These are phyloP conservation scores for Paecilomyces dactylethromorphus DNA, from an alignment of 2,329 filamentous ascomycete species.

Conservation along the genomic window DNA sequence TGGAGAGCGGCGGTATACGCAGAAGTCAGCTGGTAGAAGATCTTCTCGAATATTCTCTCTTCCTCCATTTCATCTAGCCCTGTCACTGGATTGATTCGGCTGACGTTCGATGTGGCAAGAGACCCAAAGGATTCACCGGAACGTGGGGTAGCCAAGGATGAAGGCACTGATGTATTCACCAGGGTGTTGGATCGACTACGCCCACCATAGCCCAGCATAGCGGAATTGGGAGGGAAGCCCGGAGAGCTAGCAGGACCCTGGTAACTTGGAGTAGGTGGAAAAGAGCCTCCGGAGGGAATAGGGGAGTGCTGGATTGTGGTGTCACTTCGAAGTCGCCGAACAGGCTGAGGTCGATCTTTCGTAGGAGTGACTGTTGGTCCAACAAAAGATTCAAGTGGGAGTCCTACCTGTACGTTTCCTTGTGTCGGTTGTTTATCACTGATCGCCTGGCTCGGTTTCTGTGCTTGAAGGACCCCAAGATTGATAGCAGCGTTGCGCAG, in stretches of 20 bases:
- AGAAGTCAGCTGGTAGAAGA: constrained; percentile 68
- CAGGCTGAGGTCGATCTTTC: constrained; percentile 37
- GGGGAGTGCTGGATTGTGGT: constrained; percentile 44
- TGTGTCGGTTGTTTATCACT: constrained; percentile 19
- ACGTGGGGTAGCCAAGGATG: constrained; percentile 59
- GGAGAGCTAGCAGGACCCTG: constrained; percentile 23
- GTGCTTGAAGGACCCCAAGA: constrained; percentile 38
- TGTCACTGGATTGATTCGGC: constrained; percentile 47
- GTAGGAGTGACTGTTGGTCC: constrained; percentile 38
- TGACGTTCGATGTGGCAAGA: constrained; percentile 38
- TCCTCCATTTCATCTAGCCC: constrained; percentile 66
- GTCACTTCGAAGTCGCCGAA: constrained; percentile 43
- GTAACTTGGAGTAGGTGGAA: constrained; percentile 22
- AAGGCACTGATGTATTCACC: constrained; percentile 41
- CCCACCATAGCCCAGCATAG: constrained; percentile 21
- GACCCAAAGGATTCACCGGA: constrained; percentile 72
- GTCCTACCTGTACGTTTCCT: constrained; percentile 22
- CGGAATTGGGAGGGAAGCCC: constrained; percentile 22
- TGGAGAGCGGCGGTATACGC: constrained; percentile 68
- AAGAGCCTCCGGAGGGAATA: constrained; percentile 20
- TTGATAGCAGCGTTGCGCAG: constrained; percentile 52
- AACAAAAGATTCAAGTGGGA: constrained; percentile 20
- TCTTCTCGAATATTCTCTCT: constrained; percentile 72
- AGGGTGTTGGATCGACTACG: constrained; percentile 46
- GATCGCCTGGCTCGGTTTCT: constrained; percentile 19